Base-by-base conservation (phyloP, 75 land plant genomes). In the Gnetum montanum region DNA sequence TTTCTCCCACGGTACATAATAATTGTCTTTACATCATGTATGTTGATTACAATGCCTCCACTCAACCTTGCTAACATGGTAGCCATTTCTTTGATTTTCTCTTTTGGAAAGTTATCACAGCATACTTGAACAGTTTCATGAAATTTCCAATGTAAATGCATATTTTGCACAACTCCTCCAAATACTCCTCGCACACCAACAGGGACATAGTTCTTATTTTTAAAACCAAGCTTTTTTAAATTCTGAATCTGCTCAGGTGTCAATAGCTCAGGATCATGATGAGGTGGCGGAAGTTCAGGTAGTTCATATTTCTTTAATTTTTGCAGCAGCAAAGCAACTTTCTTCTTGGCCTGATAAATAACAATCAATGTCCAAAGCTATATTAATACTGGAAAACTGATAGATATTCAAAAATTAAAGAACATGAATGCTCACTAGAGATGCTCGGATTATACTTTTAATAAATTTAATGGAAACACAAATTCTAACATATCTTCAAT, bases 61-160 rank as follows among this genome's bases (percentile, higher is more conserved):
- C 97, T 95, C 40, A 95, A 74, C 70, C 95, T 77, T 54, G 91
- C 92, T 31, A 95, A 76, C 81, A 86, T 71, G 8, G 74, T 69
- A 15, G 92, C 96, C 92, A 95, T 84, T 35, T 78, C 91, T 61
- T 73, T 80, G 29, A 95, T 86, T 52, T 85, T 84, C 57, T 90
- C 96, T 60, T 86, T 86, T 6, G 92, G 88, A 46, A 86, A 90
- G 30, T 75, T 90, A 49, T 90, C 85, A 70, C 90, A 86, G 57
- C 78, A 85, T 34, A 95, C 79, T 74, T 86, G 99, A 40, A 90
- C 96, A 34, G 99, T 95, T 64, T 95, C 99, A 67, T 95, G 96
- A 57, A 83, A 86, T 75, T 95, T 95, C 99, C 99, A 95, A 51
- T 95, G 99, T 47, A 89, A 65, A 64, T 95, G 99, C 88, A 95